Conservation (phyloP, 305 asterid genomes). For the Fraxinus paxiana region DNA sequence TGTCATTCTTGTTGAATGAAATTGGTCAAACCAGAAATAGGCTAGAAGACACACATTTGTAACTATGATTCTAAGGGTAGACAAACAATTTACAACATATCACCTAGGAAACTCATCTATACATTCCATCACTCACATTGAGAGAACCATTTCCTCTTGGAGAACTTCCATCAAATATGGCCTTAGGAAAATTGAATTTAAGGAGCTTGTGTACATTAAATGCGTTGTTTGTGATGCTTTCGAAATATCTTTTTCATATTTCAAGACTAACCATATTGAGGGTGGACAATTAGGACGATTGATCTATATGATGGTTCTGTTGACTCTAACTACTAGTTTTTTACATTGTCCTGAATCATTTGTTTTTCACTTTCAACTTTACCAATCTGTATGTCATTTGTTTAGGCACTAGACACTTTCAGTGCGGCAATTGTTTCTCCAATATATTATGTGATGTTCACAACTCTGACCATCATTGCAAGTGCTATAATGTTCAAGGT, state of each 20-base stretch:
- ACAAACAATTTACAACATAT: not conserved
- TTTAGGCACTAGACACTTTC: conserved; percentile 79
- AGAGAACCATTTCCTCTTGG: not conserved
- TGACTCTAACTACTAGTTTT: not conserved
- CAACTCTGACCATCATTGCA: conserved; percentile 69
- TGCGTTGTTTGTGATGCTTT: not conserved
- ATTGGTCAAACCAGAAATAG: not conserved
- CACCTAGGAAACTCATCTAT: not conserved
- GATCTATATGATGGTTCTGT: not conserved
- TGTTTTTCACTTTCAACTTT: conserved; percentile 5
- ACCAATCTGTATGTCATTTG: conserved; percentile 10
- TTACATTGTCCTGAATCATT: not conserved
- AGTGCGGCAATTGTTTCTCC: conserved; percentile 79
- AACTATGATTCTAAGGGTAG: not conserved
- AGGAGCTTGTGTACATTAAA: not conserved
- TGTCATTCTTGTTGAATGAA: not conserved
- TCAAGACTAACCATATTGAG: not conserved
- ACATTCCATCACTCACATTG: not conserved
- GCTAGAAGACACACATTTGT: not conserved
- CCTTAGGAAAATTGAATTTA: not conserved
- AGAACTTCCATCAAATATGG: not conserved
- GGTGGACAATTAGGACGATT: not conserved
- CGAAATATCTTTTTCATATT: not conserved
- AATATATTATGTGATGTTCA: conserved; percentile 81
- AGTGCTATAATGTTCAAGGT: conserved; percentile 92